Conservation (phyloP, 139 green algal genomes). For the Picochlorum sp. region DNA sequence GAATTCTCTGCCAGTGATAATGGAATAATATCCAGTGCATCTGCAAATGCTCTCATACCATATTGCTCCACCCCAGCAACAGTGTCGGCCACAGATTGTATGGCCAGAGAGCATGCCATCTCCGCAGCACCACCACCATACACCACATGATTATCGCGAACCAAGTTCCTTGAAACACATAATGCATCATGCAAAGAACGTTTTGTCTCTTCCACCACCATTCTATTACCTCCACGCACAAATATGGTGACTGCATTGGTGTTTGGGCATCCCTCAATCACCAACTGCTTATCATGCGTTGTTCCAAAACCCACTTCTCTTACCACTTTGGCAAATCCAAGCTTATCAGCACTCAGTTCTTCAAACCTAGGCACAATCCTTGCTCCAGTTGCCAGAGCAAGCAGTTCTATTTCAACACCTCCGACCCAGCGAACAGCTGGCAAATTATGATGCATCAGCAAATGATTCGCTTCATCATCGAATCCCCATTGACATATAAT, state of each 20-base stretch:
- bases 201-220: constrained; percentile 94
- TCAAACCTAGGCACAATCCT: constrained; percentile 88
- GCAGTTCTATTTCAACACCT: constrained; percentile 97
- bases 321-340: constrained; percentile 75
- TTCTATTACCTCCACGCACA: constrained; percentile 92
- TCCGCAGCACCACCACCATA: constrained; percentile 94
- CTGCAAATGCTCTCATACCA: constrained; percentile 92
- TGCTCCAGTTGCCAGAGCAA: constrained; percentile 95
- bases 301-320: constrained; percentile 84
- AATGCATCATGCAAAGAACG: constrained; percentile 94
- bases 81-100: constrained; percentile 79
- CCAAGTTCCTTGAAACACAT: constrained; percentile 96
- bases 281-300: constrained; percentile 93
- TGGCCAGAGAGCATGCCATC: constrained; percentile 82
- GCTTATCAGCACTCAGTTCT: constrained; percentile 88
- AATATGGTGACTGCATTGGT: constrained; percentile 93
- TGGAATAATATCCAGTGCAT: constrained; percentile 85
- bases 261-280: constrained; percentile 93
- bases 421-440: constrained; percentile 93
- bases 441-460: constrained; percentile 89
- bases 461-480: constrained; percentile 99
- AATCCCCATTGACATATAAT: constrained; percentile 99
- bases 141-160: constrained; percentile 93
- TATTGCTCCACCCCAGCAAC: constrained; percentile 85
- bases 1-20: constrained; percentile 93